phyloP scores from a whole-genome alignment of 208 protist species.

The Wallacemonas sp. region DNA sequence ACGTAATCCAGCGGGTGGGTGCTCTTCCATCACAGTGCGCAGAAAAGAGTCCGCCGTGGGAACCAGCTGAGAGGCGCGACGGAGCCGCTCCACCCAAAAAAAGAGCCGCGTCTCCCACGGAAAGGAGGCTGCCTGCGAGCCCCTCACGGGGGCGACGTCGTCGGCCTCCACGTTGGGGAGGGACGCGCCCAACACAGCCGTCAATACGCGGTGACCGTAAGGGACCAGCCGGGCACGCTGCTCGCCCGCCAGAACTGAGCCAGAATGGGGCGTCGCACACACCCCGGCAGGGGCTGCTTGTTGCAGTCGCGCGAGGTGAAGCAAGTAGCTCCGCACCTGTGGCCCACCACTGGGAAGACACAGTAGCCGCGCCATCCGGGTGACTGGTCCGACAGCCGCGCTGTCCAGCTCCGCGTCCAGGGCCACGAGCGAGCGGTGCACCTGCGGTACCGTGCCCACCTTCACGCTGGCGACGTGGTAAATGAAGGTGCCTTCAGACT shows the following conservation, averaged over 20 bases:
- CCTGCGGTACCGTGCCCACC: not conserved
- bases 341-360: not conserved
- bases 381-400: not conserved
- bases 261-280: constrained; percentile 1
- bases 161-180: constrained; percentile 14
- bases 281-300: not conserved
- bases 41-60: constrained; percentile 61
- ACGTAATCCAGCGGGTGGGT: constrained; percentile 32
- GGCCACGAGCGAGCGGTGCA: not conserved
- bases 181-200: constrained; percentile 27
- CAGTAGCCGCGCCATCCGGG: not conserved
- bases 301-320: not conserved
- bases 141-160: not conserved
- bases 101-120: constrained; percentile 47
- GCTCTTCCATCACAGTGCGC: constrained; percentile 55
- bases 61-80: constrained; percentile 51
- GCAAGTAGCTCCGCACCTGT: not conserved
- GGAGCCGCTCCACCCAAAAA: constrained; percentile 69
- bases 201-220: constrained; percentile 58
- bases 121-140: constrained; percentile 15
- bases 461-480: constrained; percentile 17
- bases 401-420: not conserved
- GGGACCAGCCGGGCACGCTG: constrained; percentile 22
- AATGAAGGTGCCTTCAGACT: constrained; percentile 15
- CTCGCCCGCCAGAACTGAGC: not conserved